Percentiles rank a stretch among this genome's conserved stretches.
phyloP scores from a whole-genome alignment of 108 stramenopile genomes.

The Schizochytrium sp. region DNA sequence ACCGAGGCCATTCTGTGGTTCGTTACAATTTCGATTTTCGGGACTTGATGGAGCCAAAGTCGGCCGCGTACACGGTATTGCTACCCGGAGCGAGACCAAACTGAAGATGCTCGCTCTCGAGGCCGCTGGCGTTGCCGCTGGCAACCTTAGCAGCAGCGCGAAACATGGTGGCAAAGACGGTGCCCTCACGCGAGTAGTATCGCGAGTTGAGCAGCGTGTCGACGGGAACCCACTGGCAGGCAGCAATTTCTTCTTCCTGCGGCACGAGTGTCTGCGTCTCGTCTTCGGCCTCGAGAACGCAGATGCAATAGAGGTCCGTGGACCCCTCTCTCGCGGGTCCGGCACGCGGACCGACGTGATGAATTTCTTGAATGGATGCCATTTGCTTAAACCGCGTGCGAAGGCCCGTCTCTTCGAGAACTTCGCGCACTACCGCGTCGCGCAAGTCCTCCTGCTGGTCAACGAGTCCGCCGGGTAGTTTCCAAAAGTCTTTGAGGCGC shows the following conservation, averaged over 20 bases:
- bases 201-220: not conserved
- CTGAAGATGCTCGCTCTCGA: not conserved
- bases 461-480: constrained; percentile 69
- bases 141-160: not conserved
- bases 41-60: not conserved
- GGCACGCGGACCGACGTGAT: not conserved
- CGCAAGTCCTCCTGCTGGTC: constrained; percentile 69
- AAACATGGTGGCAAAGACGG: not conserved
- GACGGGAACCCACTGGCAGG: not conserved
- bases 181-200: not conserved
- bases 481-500: constrained; percentile 47
- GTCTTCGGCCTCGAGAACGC: not conserved
- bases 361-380: not conserved
- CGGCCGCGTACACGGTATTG: not conserved
- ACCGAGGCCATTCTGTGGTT: no score
- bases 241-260: not conserved
- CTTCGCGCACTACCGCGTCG: constrained; percentile 67
- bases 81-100: not conserved
- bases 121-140: not conserved
- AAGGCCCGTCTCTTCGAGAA: constrained; percentile 78
- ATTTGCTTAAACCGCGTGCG: constrained; percentile 36
- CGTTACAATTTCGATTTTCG: no score
- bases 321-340: not conserved
- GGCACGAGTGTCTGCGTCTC: not conserved
- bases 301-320: constrained; percentile 8